phyloP scores from a whole-genome alignment of 75 land plant genomes.

The Cunninghamia lanceolata region DNA sequence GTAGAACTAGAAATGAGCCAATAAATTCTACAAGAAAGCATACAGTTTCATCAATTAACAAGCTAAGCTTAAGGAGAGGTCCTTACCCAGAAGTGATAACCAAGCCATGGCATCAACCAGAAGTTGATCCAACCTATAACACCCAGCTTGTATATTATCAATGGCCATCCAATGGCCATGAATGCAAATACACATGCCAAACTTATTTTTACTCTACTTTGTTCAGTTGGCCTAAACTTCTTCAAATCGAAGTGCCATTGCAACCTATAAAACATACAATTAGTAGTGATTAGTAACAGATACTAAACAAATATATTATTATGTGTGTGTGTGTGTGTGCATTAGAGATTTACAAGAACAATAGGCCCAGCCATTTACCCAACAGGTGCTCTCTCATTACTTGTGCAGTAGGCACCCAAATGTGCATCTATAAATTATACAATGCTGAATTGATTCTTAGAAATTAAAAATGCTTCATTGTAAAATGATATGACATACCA shows the following conservation, averaged over 20 bases:
- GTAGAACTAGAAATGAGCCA: not conserved
- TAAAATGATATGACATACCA: conserved; percentile 44
- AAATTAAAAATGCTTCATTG: not conserved
- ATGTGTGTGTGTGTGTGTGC: not conserved
- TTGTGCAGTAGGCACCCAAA: not conserved
- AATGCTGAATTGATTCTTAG: not conserved
- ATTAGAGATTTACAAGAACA: not conserved
- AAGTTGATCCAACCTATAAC: conserved; percentile 85
- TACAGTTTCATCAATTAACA: not conserved
- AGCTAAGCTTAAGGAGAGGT: not conserved
- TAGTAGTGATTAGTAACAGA: not conserved
- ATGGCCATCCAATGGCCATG: conserved; percentile 93
- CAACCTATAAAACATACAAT: conserved; percentile 42
- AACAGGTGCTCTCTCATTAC: not conserved
- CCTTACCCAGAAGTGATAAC: conserved; percentile 94
- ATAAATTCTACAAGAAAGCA: not conserved
- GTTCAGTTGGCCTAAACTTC: conserved; percentile 78
- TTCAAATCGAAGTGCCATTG: conserved; percentile 83
- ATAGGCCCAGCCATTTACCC: not conserved
- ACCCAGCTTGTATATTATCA: conserved; percentile 79
- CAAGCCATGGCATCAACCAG: conserved; percentile 98
- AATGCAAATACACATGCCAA: conserved; percentile 94
- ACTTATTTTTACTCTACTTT: conserved; percentile 78
- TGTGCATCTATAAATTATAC: not conserved
- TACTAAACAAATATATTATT: not conserved